Conservation (phyloP, 306 rosid species). For the Castanea crenata region DNA sequence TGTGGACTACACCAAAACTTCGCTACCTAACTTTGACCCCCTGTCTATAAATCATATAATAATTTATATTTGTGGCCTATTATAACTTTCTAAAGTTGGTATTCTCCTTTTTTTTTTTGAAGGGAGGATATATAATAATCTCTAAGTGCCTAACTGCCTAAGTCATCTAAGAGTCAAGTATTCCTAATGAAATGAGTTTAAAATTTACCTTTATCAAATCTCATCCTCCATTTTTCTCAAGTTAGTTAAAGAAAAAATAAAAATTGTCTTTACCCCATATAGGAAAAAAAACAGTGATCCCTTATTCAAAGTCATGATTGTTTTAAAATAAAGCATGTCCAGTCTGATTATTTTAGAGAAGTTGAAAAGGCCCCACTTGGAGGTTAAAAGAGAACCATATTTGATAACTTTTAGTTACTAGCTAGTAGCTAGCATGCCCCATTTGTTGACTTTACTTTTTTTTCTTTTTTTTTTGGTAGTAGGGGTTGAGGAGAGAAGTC, state of each 20-base stretch:
- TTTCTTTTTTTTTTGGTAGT: too few species aligned
- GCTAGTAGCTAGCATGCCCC: neutral
- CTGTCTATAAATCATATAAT: neutral
- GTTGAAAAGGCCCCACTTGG: neutral
- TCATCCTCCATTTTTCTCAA: too few species aligned
- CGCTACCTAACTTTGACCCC: conserved; percentile 6
- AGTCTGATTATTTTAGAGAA: neutral
- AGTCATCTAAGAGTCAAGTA: too few species aligned
- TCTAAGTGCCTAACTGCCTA: too few species aligned
- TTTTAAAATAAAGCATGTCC: neutral
- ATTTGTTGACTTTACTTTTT: neutral
- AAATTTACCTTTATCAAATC: too few species aligned
- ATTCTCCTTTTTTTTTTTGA: neutral
- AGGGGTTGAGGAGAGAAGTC: neutral
- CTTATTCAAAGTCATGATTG: neutral
- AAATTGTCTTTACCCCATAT: neutral
- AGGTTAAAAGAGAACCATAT: neutral
- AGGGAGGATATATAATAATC: too few species aligned
- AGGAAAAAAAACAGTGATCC: neutral
- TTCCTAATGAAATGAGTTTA: too few species aligned
- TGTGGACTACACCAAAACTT: neutral
- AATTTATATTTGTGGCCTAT: neutral
- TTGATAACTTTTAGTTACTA: neutral
- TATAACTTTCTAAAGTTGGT: neutral
- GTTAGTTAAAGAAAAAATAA: neutral